Conservation (phyloP, 129 eudicot species). For the Lactuca sativa region DNA sequence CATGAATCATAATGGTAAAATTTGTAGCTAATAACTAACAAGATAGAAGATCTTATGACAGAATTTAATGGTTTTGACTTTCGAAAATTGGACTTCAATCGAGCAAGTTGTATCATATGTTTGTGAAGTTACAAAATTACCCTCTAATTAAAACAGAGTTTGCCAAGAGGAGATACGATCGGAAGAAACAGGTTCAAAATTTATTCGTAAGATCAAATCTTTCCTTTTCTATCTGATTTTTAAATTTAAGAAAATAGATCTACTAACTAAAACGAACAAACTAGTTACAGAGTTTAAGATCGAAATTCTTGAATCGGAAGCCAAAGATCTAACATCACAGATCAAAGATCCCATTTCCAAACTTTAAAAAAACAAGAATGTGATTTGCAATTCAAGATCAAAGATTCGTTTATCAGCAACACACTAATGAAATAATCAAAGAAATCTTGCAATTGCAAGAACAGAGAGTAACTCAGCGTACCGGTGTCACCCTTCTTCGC, state of each 20-base stretch:
- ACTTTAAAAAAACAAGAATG: background rate
- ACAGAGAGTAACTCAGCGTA: slow-evolving; percentile 23
- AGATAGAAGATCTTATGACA: background rate
- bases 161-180: slow-evolving; percentile 3
- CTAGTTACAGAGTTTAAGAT: background rate
- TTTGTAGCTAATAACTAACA: background rate
- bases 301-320: background rate
- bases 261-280: background rate
- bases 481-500: no score
- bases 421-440: slow-evolving; percentile 5
- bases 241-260: slow-evolving; percentile 23
- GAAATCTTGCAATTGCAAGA: slow-evolving; percentile 12
- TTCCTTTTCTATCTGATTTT: background rate
- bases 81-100: slow-evolving; percentile 7
- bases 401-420: slow-evolving; percentile 15
- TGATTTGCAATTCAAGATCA: slow-evolving; percentile 15
- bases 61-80: slow-evolving; percentile 9
- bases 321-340: slow-evolving; percentile 15
- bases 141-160: slow-evolving; percentile 17
- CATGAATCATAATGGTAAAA: background rate
- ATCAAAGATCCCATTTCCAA: no score
- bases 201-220: background rate
- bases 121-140: slow-evolving; percentile 11
- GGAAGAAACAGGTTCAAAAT: background rate
- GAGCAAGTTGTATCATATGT: slow-evolving; percentile 1